Base-by-base conservation (phyloP, 441 rosid genomes). In the Capsella rubella region DNA sequence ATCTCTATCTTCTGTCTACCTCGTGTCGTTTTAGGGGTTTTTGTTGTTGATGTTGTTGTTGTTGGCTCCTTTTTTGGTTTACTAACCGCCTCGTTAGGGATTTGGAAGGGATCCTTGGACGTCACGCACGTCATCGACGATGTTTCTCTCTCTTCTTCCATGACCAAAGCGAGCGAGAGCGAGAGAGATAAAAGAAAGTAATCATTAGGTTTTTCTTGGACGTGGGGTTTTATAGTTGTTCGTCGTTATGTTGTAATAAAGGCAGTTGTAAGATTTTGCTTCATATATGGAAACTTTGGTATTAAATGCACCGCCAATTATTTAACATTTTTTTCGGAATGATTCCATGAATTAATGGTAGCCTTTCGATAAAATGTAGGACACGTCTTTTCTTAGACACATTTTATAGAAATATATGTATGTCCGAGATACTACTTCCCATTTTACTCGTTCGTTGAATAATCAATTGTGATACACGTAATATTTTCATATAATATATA, bases 1-100 rank as follows among this genome's bases (percentile, higher is more conserved):
- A 92, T 90, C 87, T 89, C 90, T 76, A 90, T 89, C 88, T 93
- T 93, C 75, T 87, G 77, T 46, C 81, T 46, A 14, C 81, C 93
- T 64, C 94, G 73, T 21, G 87, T 93, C 84, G 89, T 90, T 62
- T 72, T 67, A 45, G 70, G 64, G 25, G 3, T 32, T 32, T 35
- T 68, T n/a, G 15, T 21, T 21, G 25, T 21, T 16, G 18, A 0
- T 16, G 18, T 16, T 37, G 35, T 16, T 37, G 35, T 47, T 69
- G 15, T 43, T n/a, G 35, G 28, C 72, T 71, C 54, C 43, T 40
- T 58, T 51, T 50, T 51, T 21, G 64, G 46, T 64, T 70, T 71
- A 55, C 8, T 40, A 16, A 37, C 25, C n/a, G 15, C n/a, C 69
- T 4, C 34, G 62, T 50, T 32, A 50, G 68, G 52, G 15, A 2